Evolutionary conservation across 2,329 filamentous ascomycete genomes (phyloP), one percentile per base, ranked within the genome.

Genomic region (Knoxdaviesia proteae): DNA sequence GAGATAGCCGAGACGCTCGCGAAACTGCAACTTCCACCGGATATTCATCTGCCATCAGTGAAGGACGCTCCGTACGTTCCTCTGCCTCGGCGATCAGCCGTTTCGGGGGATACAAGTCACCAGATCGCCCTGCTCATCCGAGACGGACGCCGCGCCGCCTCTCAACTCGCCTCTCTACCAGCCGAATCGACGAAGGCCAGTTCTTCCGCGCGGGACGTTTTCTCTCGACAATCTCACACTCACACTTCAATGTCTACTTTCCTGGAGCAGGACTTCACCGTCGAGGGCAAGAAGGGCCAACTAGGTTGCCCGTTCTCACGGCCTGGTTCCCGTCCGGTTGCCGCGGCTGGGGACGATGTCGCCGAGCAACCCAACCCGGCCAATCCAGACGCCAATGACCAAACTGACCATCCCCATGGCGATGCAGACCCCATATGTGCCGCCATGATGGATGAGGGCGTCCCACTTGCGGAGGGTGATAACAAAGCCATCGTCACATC

Each of bases 211-310:
- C 20, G 20, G 20, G 20, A 20, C 20, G 20, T 20, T 20, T 20
- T 7, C 36, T 42, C 34, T 45, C 20, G 31, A 7, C 36, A 20
- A 38, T 34, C 30, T 6, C 32, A 42, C 39, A 38, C 20, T 36
- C 32, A 39, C 41, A 38, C 74, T 11, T 71, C 75, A 47, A 65
- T 72, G 56, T 76, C 75, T 42, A 76, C 71, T 41, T 67, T 46
- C 74, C 62, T 93, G 54, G 87, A 94, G 61, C 80, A 81, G 61
- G 87, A 94, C 59, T 94, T 94, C 53, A 94, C 87, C 11, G 80
- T 87, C 34, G 68, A 78, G 55, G 87, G 87, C 47, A 84, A 76
- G 53, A 83, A 80, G 52, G 83, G 86, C 51, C 72, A 71, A 48
- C 63, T 94, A 42, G 73, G 74, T 50, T 94, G 87, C 60, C 87